Evolutionary conservation across 225 moss, liverwort and hornwort genomes (phyloP), one percentile per base, ranked within the genome.

Genomic region (Polytrichum commune): DNA sequence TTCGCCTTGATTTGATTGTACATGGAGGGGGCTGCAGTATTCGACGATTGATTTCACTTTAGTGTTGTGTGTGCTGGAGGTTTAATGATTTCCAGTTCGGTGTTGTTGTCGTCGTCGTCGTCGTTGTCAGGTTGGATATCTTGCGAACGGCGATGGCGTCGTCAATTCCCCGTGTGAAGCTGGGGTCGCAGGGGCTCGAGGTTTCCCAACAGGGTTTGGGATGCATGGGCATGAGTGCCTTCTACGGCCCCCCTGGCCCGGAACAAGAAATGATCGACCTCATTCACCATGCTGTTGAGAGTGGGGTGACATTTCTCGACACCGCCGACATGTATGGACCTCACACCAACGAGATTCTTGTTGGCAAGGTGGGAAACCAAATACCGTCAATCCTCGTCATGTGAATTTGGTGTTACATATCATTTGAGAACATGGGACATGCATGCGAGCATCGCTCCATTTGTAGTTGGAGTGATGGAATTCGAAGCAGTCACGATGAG

Each of bases 121-220:
- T 25, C 20, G 56, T 9, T 22, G 56, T 13, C 18, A 29, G 16
- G 63, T 19, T 16, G 63, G 18, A 38, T 7, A 33, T 1, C 24
- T 29, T 29, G 29, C 29, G 29, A 29, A 29, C 29, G 29, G 60
- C 62, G 30, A 71, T 72, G 80, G 72, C 62, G 63, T 29, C 55
- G 8, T 29, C 64, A 20, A 75, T 83, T 0, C 73, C 77, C 16
- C 56, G 73, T 55, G 67, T 86, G 77, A 72, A 67, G 66, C 73
- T 82, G 35, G 88, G 88, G 72, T 84, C 84, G 35, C 75, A 84
- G 67, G 84, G 81, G 0, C 67, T n/a, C n/a, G 70, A 77, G 54
- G 88, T 88, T 2, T 88, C 88, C 28, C 70, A 70, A 64, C 81
- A 75, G 70, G 84, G 81, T 5, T 65, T 88, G 64, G 84, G 88